Base-by-base conservation (phyloP, 1,284 basidiomycete species). In the Binderoboletus segoi region DNA sequence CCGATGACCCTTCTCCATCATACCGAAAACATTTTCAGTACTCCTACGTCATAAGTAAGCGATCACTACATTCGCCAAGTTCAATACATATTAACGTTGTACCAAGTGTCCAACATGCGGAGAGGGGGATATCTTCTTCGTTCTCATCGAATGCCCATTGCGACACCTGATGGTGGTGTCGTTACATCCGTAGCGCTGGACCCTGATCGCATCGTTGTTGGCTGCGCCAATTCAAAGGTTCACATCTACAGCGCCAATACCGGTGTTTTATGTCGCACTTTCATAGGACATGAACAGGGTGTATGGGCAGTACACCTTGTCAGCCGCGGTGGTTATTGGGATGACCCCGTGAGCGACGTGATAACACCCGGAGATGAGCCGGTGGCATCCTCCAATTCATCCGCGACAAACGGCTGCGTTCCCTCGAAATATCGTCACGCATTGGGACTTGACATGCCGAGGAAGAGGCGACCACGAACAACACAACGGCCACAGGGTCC, bases 251-350 rank as follows among this genome's bases (percentile, higher is more conserved):
- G 88, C 63, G 87, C 91, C 1, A 78, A 77, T 40, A 92, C 91
- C 0, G 96, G 96, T 1, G 82, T 89, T 7, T 85, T 92, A 49
- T 81, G 82, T 30, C 82, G 88, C 45, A 93, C 91, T 0, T 82
- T 99, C 4, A 78, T 85, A 2, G 96, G 95, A 0, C 96, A 98
- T 73, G 87, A 90, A 20, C 79, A 82, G 11, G 96, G 96, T 12
- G 95, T 98, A 1, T 98, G 96, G 96, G 90, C 92, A 16, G 83
- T 98, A 12, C 86, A 89, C 49, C 80, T 98, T 37, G 85, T 89
- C 51, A 80, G 78, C 49, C 75, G 71, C 20, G 78, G 78, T 11
- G 81, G 82, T 5, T 71, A 68, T 53, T 73, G 69, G 71, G 60
- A 62, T n/a, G 67, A 71, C 49, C 67, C 62, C 48, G 62, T 61